phyloP scores from a whole-genome alignment of 805 yeast species.

The Yarrowia sp. region DNA sequence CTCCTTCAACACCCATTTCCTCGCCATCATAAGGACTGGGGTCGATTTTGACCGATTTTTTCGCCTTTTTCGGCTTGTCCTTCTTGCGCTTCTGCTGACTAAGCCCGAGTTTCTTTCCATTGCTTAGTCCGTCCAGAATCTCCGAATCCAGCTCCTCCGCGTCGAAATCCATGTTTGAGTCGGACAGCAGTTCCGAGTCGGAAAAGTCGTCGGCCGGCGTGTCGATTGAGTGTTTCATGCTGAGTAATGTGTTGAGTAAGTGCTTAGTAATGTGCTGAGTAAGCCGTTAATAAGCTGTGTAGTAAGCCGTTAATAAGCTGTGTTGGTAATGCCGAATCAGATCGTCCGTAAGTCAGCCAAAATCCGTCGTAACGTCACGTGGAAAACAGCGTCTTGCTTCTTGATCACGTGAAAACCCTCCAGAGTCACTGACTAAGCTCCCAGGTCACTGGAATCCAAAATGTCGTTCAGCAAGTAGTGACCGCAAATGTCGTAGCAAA shows the following conservation, averaged over 20 bases:
- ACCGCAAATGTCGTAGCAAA: too few species aligned
- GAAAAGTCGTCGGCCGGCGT: slow-evolving; percentile 5
- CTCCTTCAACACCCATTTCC: not conserved
- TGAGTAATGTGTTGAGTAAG: not conserved
- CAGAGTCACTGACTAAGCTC: too few species aligned
- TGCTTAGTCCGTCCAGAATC: slow-evolving; percentile 4
- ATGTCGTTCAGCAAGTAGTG: too few species aligned
- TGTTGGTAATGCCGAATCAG: too few species aligned
- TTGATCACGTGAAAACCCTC: too few species aligned
- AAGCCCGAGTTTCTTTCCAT: slow-evolving; percentile 8
- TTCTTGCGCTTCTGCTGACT: not conserved
- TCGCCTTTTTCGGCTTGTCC: not conserved
- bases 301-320: too few species aligned
- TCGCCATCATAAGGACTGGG: not conserved
- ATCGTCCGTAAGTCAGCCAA: too few species aligned
- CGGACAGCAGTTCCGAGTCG: slow-evolving; percentile 10
- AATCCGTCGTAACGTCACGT: too few species aligned
- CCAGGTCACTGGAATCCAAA: too few species aligned
- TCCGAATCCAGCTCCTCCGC: slow-evolving; percentile 15
- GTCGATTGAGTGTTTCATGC: slow-evolving; percentile 12
- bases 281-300: too few species aligned
- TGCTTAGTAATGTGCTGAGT: too few species aligned
- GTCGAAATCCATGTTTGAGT: slow-evolving; percentile 10
- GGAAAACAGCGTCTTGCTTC: too few species aligned
- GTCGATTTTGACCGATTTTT: not conserved